phyloP scores from a whole-genome alignment of 164 flowering plant species.

The Macadamia integrifolia region DNA sequence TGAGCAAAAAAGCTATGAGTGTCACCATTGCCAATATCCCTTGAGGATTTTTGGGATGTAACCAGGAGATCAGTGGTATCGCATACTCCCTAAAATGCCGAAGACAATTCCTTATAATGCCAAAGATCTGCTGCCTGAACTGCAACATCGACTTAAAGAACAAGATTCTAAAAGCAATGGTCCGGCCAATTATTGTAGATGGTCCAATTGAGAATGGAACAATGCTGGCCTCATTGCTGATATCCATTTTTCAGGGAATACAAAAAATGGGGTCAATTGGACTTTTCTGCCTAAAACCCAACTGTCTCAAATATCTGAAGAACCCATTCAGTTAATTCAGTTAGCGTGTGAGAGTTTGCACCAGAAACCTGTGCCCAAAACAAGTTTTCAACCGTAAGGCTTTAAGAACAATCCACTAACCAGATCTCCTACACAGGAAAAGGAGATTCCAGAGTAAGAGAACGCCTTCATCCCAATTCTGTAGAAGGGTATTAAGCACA shows the following conservation, averaged over 20 bases:
- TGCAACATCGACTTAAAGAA: conserved; percentile 71
- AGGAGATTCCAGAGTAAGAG: too few relatives aligned
- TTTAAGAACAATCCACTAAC: too few relatives aligned
- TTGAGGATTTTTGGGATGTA: conserved; percentile 86
- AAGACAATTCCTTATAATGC: conserved; percentile 26
- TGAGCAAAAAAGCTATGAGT: conserved; percentile 66
- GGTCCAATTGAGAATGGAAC: conserved; percentile 84
- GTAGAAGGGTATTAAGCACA: too few relatives aligned
- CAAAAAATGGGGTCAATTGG: not conserved
- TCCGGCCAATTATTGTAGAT: conserved; percentile 66
- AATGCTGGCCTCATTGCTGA: conserved; percentile 80
- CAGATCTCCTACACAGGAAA: too few relatives aligned
- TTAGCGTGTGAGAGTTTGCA: too few relatives aligned
- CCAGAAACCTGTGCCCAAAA: too few relatives aligned
- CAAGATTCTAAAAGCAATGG: conserved; percentile 75
- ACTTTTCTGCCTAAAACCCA: too few relatives aligned
- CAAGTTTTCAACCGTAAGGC: too few relatives aligned
- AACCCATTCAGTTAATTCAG: too few relatives aligned
- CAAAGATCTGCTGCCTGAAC: conserved; percentile 44
- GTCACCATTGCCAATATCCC: conserved; percentile 81
- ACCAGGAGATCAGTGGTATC: conserved; percentile 60
- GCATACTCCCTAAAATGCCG: conserved; percentile 23
- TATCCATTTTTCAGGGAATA: conserved; percentile 58
- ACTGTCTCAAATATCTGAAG: too few relatives aligned
- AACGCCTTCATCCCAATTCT: too few relatives aligned